Conservation (phyloP, 2,329 filamentous ascomycete species). For the Colletotrichum abscissum region DNA sequence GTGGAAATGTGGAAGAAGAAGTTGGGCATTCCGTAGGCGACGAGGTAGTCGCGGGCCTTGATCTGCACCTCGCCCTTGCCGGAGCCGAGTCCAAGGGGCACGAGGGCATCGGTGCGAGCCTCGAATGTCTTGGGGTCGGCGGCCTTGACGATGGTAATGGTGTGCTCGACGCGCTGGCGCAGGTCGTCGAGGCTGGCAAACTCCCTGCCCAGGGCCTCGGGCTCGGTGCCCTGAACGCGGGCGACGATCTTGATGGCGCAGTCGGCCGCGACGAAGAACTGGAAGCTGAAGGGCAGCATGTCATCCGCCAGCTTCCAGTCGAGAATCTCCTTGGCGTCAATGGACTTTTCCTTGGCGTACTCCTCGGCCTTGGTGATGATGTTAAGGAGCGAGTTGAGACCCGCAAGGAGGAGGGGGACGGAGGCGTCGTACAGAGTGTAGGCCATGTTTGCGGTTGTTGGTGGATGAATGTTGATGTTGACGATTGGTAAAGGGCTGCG, state of each 20-base stretch:
- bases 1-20: constrained; percentile 70
- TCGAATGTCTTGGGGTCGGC: constrained; percentile 40
- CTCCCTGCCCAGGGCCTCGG: constrained; percentile 39
- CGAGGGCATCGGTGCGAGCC: constrained; percentile 39
- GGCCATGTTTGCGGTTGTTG: constrained; percentile 15
- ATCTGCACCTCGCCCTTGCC: constrained; percentile 42
- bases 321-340: constrained; percentile 19
- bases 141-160: constrained; percentile 44
- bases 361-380: constrained; percentile 28
- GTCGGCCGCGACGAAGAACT: constrained; percentile 49
- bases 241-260: constrained; percentile 45
- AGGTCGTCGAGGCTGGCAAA: constrained; percentile 48
- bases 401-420: constrained; percentile 26
- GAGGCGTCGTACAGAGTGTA: constrained; percentile 31
- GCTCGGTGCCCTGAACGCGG: constrained; percentile 46
- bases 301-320: constrained; percentile 45
- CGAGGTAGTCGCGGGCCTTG: constrained; percentile 53
- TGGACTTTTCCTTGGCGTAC: constrained; percentile 24
- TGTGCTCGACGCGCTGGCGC: constrained; percentile 46
- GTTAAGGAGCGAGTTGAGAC: constrained; percentile 29
- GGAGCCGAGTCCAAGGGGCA: constrained; percentile 36
- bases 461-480: background rate
- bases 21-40: constrained; percentile 62
- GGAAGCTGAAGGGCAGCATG: constrained; percentile 57
- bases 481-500: background rate